These are phyloP conservation scores for Vitis hybrid DNA, from an alignment of 177 flowering plant species.

Conservation along the genomic window DNA sequence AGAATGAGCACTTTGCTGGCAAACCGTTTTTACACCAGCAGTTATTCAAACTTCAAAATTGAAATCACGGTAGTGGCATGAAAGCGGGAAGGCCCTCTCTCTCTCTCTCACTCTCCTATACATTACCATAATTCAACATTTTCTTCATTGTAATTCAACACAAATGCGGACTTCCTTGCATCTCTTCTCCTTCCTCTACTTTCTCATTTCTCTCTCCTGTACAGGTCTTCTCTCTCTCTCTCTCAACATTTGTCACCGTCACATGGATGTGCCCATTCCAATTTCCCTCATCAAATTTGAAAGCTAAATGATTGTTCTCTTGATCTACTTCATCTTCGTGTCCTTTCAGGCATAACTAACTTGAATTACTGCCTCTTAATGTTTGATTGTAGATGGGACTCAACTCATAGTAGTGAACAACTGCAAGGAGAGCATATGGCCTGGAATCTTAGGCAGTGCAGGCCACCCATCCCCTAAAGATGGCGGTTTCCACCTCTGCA, in stretches of 20 bases:
- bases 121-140: background rate
- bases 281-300: no score
- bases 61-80: background rate
- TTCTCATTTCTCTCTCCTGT: constrained; percentile 22
- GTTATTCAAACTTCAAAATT: background rate
- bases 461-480: constrained; percentile 56
- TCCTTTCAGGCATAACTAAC: no score
- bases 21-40: constrained; percentile 6
- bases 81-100: constrained; percentile 7
- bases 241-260: no score
- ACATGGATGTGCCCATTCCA: no score
- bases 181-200: constrained; percentile 18
- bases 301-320: no score
- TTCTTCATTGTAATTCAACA: background rate
- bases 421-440: constrained; percentile 81
- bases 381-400: constrained; percentile 48
- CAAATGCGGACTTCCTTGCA: constrained; percentile 15
- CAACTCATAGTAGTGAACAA: constrained; percentile 87
- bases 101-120: background rate
- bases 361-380: no score
- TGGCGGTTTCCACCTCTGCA: constrained; percentile 68
- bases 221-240: constrained; percentile 21
- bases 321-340: no score
- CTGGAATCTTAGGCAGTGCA: constrained; percentile 71
- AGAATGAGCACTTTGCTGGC: background rate